phyloP scores from a whole-genome alignment of 805 yeast species.

The Barnettozyma siamensis region DNA sequence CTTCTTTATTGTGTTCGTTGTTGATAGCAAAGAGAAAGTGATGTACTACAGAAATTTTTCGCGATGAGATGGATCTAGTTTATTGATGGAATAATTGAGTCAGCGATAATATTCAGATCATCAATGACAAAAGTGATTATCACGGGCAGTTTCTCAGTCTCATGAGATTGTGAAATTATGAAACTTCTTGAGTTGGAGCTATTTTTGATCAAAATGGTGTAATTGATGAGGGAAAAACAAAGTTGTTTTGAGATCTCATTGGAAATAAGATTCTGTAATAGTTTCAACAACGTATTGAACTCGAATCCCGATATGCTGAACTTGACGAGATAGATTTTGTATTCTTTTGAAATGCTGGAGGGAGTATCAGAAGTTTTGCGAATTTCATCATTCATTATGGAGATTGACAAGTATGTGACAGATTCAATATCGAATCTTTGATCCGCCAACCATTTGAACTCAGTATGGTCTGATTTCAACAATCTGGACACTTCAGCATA shows the following conservation, averaged over 20 bases:
- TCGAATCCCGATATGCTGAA: background rate
- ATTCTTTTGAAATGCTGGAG: background rate
- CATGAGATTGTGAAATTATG: background rate
- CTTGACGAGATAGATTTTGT: constrained; percentile 2
- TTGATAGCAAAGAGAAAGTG: too few species aligned
- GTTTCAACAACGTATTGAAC: background rate
- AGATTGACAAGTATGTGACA: constrained; percentile 2
- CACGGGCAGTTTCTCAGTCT: background rate
- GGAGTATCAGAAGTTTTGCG: background rate
- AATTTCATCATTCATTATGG: background rate
- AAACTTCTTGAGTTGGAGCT: background rate
- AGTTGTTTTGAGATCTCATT: constrained; percentile 1
- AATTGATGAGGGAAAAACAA: constrained; percentile 2
- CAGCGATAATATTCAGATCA: background rate
- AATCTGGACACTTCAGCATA: background rate
- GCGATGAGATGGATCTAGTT: background rate
- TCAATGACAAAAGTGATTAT: background rate
- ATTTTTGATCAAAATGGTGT: background rate
- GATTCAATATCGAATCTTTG: constrained; percentile 5
- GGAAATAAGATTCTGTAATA: background rate
- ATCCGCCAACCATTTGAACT: constrained; percentile 6
- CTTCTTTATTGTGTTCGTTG: too few species aligned
- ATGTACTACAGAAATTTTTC: too few species aligned
- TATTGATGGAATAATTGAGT: background rate
- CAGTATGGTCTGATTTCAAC: background rate